These are phyloP conservation scores for Murraya paniculata DNA, from an alignment of 345 rosid genomes.

Conservation along the genomic window DNA sequence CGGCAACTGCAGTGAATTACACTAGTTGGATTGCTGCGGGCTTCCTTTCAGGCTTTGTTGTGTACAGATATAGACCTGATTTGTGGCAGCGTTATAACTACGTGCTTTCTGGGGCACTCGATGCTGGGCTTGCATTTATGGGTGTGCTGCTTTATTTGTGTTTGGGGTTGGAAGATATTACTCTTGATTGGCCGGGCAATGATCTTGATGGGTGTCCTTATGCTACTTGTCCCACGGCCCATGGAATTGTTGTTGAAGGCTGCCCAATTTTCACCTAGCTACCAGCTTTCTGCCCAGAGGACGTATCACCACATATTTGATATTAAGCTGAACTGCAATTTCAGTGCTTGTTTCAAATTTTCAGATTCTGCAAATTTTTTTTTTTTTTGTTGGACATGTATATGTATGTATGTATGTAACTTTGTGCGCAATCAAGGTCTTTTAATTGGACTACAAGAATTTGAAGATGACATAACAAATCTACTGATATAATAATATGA, in stretches of 20 bases:
- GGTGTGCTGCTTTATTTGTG: conserved; percentile 82
- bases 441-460: too few species aligned
- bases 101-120: conserved; percentile 85
- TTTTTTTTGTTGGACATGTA: too few species aligned
- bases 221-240: conserved; percentile 85
- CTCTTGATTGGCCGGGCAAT: conserved; percentile 93
- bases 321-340: too few species aligned
- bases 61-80: conserved; percentile 68
- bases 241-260: conserved; percentile 61
- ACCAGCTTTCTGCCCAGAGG: too few species aligned
- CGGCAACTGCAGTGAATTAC: conserved; percentile 97
- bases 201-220: conserved; percentile 92
- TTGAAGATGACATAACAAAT: too few species aligned
- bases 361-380: too few species aligned
- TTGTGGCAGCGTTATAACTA: conserved; percentile 88
- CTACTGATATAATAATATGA: too few species aligned
- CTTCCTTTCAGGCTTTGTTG: conserved; percentile 81
- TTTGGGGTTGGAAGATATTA: conserved; percentile 71
- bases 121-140: conserved; percentile 97
- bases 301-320: too few species aligned
- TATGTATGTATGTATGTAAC: too few species aligned
- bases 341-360: too few species aligned
- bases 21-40: conserved; percentile 84
- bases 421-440: too few species aligned
- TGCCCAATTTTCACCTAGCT: conserved; percentile 59